Evolutionary conservation across 164 flowering plant species (phyloP).

Genomic region (Sextonia rubra): DNA sequence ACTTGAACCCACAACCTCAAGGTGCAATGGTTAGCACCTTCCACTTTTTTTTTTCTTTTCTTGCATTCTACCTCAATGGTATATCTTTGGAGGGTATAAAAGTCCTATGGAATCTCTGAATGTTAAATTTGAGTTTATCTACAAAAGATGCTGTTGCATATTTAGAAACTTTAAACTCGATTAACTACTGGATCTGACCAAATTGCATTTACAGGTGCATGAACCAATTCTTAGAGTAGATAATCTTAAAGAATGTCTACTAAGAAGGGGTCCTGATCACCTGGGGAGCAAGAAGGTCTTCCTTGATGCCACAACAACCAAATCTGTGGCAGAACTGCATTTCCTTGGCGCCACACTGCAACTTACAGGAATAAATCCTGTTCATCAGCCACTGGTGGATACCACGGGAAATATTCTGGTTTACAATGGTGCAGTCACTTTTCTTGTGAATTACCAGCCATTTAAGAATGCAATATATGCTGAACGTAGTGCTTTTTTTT

Average conservation of each 20-base stretch:
- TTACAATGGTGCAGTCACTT: constrained; percentile 57
- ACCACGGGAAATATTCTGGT: constrained; percentile 60
- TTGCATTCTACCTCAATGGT: no score
- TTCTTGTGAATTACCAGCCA: background rate
- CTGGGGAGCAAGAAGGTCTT: constrained; percentile 51
- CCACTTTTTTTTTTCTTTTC: no score
- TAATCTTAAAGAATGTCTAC: constrained; percentile 51
- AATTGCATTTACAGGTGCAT: constrained; percentile 12
- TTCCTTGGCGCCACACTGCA: constrained; percentile 88
- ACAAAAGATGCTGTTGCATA: no score
- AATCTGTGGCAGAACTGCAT: constrained; percentile 36
- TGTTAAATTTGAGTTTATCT: no score
- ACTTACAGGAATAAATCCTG: constrained; percentile 62
- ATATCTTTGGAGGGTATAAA: no score
- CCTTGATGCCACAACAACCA: constrained; percentile 17
- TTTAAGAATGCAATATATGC: background rate
- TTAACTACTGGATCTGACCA: background rate
- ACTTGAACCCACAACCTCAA: no score
- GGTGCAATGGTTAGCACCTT: no score
- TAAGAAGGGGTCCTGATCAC: constrained; percentile 88
- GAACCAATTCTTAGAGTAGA: constrained; percentile 41
- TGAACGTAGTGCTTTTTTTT: background rate
- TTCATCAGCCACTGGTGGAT: constrained; percentile 75
- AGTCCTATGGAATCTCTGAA: no score
- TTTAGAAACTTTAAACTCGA: background rate